Conservation (phyloP, 2,329 filamentous ascomycete species). For the Elsinoe perseae region DNA sequence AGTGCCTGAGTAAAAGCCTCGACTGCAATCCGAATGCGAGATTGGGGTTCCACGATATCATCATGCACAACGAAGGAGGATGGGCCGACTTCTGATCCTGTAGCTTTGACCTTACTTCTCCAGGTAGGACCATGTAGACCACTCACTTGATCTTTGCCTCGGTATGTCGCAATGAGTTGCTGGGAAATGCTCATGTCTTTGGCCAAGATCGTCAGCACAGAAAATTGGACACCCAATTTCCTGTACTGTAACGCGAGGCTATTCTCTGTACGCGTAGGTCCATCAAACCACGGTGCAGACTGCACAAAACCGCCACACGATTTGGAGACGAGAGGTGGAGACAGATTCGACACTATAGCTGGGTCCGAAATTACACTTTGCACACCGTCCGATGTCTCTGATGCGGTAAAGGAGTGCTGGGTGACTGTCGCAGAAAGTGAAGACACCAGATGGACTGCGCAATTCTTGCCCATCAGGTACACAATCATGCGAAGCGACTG, state of each 20-base stretch:
- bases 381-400: constrained; percentile 12
- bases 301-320: constrained; percentile 9
- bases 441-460: constrained; percentile 29
- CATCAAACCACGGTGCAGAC: constrained; percentile 6
- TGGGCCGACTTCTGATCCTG: constrained; percentile 16
- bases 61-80: constrained; percentile 21
- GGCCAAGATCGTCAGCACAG: constrained; percentile 15
- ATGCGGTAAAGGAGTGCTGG: constrained; percentile 25
- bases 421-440: constrained; percentile 27
- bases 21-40: neutral
- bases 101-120: constrained; percentile 18
- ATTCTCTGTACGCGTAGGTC: neutral
- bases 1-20: neutral
- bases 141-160: neutral
- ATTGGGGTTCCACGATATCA: constrained; percentile 3
- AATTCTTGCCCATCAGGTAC: constrained; percentile 29
- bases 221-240: constrained; percentile 16
- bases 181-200: constrained; percentile 17
- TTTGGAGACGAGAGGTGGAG: neutral
- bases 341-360: constrained; percentile 22
- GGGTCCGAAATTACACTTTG: constrained; percentile 26
- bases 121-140: constrained; percentile 19
- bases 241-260: constrained; percentile 13
- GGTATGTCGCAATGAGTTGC: constrained; percentile 11
- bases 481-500: constrained; percentile 38